Conservation (phyloP, 2,329 filamentous ascomycete species). For the Fusarium nodosum region DNA sequence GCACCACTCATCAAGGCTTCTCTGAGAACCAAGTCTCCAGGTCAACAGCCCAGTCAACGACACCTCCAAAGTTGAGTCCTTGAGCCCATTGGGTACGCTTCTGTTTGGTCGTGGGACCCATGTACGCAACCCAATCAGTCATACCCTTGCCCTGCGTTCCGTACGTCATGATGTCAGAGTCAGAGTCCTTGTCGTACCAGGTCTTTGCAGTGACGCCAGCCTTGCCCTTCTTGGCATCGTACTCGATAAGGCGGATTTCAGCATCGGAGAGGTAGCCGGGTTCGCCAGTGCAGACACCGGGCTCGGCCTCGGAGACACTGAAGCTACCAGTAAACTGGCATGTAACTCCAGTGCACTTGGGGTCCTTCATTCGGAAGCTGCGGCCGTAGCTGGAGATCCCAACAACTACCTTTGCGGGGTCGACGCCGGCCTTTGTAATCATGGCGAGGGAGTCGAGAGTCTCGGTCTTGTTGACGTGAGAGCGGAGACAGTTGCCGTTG, state of each 20-base stretch:
- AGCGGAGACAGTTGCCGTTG: slow-evolving; percentile 54
- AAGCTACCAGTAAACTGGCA: slow-evolving; percentile 49
- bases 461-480: slow-evolving; percentile 58
- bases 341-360: slow-evolving; percentile 44
- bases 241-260: slow-evolving; percentile 49
- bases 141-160: slow-evolving; percentile 41
- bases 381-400: slow-evolving; percentile 51
- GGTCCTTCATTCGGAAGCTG: slow-evolving; percentile 48
- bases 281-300: slow-evolving; percentile 46
- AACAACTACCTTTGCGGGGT: slow-evolving; percentile 51
- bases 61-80: slow-evolving; percentile 50
- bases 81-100: slow-evolving; percentile 39
- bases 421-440: slow-evolving; percentile 55
- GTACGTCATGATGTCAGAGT: slow-evolving; percentile 47
- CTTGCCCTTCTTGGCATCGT: slow-evolving; percentile 39
- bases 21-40: slow-evolving; percentile 46
- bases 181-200: slow-evolving; percentile 43
- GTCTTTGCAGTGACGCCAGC: slow-evolving; percentile 29
- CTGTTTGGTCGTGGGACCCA: slow-evolving; percentile 48
- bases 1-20: slow-evolving; percentile 21
- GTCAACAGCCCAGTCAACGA: slow-evolving; percentile 52
- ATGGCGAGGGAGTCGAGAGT: slow-evolving; percentile 54
- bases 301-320: slow-evolving; percentile 42
- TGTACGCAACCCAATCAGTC: slow-evolving; percentile 52
- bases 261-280: slow-evolving; percentile 50